Conservation (phyloP, 208 protist species). For the Paratrypanosoma confusum region DNA sequence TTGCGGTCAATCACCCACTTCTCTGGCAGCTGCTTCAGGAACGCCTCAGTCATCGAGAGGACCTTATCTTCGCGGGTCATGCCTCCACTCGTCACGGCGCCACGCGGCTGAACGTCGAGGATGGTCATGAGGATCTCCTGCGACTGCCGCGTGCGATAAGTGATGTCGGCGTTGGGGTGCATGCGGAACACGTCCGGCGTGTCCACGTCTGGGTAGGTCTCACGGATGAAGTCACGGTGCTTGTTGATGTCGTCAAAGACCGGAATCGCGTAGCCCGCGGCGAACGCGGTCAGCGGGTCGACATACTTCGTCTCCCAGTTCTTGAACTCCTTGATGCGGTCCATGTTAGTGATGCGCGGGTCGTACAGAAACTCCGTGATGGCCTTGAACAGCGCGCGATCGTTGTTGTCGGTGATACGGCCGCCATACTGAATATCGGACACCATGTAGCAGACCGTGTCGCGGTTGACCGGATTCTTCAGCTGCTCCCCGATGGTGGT, state of each 20-base stretch:
- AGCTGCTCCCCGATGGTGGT: constrained; percentile 92
- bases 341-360: constrained; percentile 79
- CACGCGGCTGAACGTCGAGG: constrained; percentile 94
- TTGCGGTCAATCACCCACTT: constrained; percentile 85
- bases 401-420: constrained; percentile 97
- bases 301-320: not conserved
- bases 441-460: constrained; percentile 96
- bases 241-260: constrained; percentile 90
- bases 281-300: constrained; percentile 73
- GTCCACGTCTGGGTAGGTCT: constrained; percentile 93
- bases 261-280: constrained; percentile 76
- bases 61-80: constrained; percentile 91
- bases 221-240: constrained; percentile 89
- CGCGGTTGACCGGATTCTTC: constrained; percentile 87
- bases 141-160: constrained; percentile 86
- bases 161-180: constrained; percentile 95
- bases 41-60: constrained; percentile 77
- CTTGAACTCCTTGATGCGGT: constrained; percentile 75
- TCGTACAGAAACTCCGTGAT: constrained; percentile 94
- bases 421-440: constrained; percentile 99
- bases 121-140: constrained; percentile 92
- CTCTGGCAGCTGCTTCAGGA: constrained; percentile 85
- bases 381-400: constrained; percentile 96
- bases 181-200: constrained; percentile 96
- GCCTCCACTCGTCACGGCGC: constrained; percentile 66